Evolutionary conservation across 495 filamentous ascomycete species (phyloP), one percentile per base, ranked within the genome.

Genomic region (Massariosphaeria phaeospora): DNA sequence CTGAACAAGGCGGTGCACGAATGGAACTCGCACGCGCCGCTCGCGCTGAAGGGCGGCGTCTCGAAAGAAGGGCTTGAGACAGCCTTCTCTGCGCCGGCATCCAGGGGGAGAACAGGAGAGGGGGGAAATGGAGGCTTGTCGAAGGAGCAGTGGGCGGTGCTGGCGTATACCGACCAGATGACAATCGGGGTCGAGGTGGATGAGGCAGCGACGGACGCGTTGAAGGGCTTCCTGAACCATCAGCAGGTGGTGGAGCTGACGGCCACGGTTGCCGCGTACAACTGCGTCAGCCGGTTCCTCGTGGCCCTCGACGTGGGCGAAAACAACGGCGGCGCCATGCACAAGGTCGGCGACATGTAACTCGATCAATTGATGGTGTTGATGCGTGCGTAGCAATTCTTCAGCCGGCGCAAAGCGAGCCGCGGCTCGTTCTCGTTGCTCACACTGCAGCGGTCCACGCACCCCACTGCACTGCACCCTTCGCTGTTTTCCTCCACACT

Each of bases 241-340:
- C 63, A 51, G 55, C 54, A 69, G 51, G 72, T 81, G 18, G 73
- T 80, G 29, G 70, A 72, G 59, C 52, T 72, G 57, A 88, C 84
- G 55, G 81, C 86, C 20, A 88, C 85, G 25, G 81, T 84, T 55
- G 86, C 84, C 20, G 81, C 79, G 33, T 94, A 95, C 66, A 94
- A 94, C 67, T 89, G 86, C 68, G 89, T 95, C 18, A 89, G 85
- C 62, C 74, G 89, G 50, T 91, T 94, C 64, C 70, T 94, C 61
- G 88, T 94, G 27, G 88, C 88, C 27, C 66, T 95, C 59, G 85
- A 93, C 70, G 86, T 90, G 74, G 81, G 80, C 24, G 81, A 85
- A 67, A 75, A 72, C 64, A 81, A 80, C 63, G 52, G 42, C 41
- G 34, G 24, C 33, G 41, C 15, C 18, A 63, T 63, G 61, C 59